These are phyloP conservation scores for Globisporangium alternatum DNA, from an alignment of 352 stramenopile species.

Conservation along the genomic window DNA sequence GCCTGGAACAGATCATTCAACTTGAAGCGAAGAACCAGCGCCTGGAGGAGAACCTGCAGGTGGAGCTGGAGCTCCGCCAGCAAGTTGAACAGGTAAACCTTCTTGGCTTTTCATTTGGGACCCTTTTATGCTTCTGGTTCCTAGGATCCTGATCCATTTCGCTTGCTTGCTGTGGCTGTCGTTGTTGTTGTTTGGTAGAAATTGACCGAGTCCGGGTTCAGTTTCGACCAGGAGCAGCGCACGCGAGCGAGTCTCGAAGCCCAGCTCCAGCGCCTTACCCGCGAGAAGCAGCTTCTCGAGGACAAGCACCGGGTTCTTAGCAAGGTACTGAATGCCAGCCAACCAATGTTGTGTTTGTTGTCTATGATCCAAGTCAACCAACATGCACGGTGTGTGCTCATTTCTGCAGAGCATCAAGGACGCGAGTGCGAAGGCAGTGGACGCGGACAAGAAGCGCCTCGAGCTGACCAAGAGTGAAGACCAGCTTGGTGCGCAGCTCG, in stretches of 20 bases:
- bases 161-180: not conserved
- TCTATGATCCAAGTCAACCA: not conserved
- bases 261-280: slow-evolving; percentile 10
- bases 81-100: slow-evolving; percentile 9
- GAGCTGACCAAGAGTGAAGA: slow-evolving; percentile 34
- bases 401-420: slow-evolving; percentile 38
- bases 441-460: slow-evolving; percentile 40
- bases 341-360: not conserved
- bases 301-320: slow-evolving; percentile 35
- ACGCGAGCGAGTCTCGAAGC: slow-evolving; percentile 19
- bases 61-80: slow-evolving; percentile 6
- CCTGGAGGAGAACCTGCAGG: slow-evolving; percentile 13
- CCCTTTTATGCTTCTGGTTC: not conserved
- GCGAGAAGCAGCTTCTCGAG: slow-evolving; percentile 44
- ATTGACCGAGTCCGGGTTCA: not conserved
- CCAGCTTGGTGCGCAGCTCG: slow-evolving; percentile 38
- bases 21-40: slow-evolving; percentile 22
- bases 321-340: slow-evolving; percentile 25
- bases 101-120: not conserved
- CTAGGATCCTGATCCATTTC: not conserved
- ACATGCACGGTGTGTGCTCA: not conserved
- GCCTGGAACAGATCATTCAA: slow-evolving; percentile 13
- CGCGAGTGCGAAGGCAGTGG: slow-evolving; percentile 27
- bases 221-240: slow-evolving; percentile 18
- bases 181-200: not conserved